Base-by-base conservation (phyloP, 768 basidiomycete genomes). In the Mycena belliarum region DNA sequence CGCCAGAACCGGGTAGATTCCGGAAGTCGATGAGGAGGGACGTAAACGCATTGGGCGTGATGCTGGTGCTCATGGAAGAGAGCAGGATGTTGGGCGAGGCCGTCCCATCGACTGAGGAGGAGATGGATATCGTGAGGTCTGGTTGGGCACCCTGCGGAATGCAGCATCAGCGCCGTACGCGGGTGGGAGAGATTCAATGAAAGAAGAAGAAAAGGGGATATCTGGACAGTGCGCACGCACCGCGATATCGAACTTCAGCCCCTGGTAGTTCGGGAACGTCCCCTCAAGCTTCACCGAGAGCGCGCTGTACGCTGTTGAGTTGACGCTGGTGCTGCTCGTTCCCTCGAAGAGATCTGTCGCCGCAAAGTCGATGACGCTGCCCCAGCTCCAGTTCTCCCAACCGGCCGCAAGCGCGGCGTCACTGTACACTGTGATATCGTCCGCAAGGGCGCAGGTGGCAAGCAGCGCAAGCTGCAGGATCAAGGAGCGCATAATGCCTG, bases 371-470 rank as follows among this genome's bases (percentile, higher is more conserved):
- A 80, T 69, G 29, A 65, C 70, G 37, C 71, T 75, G 56, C 75
- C 70, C 81, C 81, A 82, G 57, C 77, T 78, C 81, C 81, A 82
- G 67, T 82, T 72, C 55, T 82, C 74, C 80, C 80, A 82, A 18
- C 76, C 78, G 24, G 70, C 59, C 20, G 75, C 71, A 38, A 82
- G 75, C 23, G 69, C 67, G 43, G 63, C 64, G 65, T 80, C 79
- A 12, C 71, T 71, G 62, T 80, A 82, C 50, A 81, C 70, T 41
- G 65, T 54, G 40, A 78, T 63, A 68, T 81, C 79, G 16, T 72
- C 73, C 16, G 68, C 61, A 20, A 49, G 6, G 1, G 18, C 45
- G 15, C 26, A 29, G 1, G 57, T 14, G 42, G 60, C 56, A 14
- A 61, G 49, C 20, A 60, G 49, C 41, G 54, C 55, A 40, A 61